Evolutionary conservation across 140 eudicot species (phyloP), one percentile per base, ranked within the genome.

Genomic region (Ambrosia hybrid): DNA sequence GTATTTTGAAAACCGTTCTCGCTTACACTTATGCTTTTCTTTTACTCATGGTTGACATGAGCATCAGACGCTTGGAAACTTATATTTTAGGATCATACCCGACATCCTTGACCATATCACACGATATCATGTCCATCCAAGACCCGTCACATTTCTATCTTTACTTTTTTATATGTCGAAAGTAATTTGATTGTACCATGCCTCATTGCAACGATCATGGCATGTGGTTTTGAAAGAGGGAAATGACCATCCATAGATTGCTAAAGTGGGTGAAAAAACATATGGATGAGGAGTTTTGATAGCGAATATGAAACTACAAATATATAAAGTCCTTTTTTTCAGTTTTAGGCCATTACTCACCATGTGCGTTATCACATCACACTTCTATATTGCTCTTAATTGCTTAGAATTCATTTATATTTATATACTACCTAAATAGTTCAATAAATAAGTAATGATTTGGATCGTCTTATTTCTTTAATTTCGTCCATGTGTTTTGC

Each of bases 161-260:
- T 46, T 26, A 13, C 15, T 65, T 48, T 51, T 30, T 63, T 13
- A 6, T 37, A 39, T 69, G 65, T 11, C 11, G 65, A 62, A 77
- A 63, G 66, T 30, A 62, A 70, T 61, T 53, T 30, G 55, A 52
- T 11, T 49, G 72, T 52, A 70, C 64, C 69, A 57, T 61, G 61
- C 59, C 16, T 17, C 62, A 60, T 51, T 77, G 76, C 65, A 38
- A 70, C 64, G 43, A 41, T 70, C 76, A 77, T 62, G 60, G 51
- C 81, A 77, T 77, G 81, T 77, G 81, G 52, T 62, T n/a, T 62
- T 4, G 51, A 70, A 61, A 70, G 72, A 77, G 70, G 81, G 60
- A 77, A 62, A 70, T 77, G 67, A 51, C 76, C 37, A 70, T 77
- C 70, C 76, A 77, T 77, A 26, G 81, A 77, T 70, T 70, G 61